These are phyloP conservation scores for Sporothrix brasiliensis DNA, from an alignment of 2,329 filamentous ascomycete genomes.

Conservation along the genomic window DNA sequence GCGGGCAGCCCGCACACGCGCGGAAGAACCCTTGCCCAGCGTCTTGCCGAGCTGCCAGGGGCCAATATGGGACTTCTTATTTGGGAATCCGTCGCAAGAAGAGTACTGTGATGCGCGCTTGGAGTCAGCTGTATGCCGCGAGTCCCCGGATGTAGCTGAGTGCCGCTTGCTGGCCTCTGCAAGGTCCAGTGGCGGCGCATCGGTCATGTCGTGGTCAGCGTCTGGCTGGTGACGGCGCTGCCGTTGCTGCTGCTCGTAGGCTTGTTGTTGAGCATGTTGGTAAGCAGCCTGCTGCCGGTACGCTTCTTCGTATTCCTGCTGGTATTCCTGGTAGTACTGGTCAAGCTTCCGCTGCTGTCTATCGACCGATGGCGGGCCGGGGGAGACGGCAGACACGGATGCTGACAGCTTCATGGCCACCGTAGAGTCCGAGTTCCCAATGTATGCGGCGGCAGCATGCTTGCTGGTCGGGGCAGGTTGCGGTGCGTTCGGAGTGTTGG, in stretches of 20 bases:
- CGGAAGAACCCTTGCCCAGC: slow-evolving; percentile 86
- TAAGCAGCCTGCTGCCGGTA: slow-evolving; percentile 24
- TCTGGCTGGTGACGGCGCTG: slow-evolving; percentile 15
- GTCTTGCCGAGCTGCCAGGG: slow-evolving; percentile 92
- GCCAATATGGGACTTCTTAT: slow-evolving; percentile 74
- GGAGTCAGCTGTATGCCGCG: slow-evolving; percentile 39
- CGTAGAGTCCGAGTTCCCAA: slow-evolving; percentile 28
- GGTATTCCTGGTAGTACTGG: slow-evolving; percentile 26
- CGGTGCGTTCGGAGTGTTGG: slow-evolving; percentile 37
- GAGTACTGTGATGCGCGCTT: slow-evolving; percentile 47
- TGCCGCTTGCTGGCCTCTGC: slow-evolving; percentile 37
- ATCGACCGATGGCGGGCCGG: not conserved
- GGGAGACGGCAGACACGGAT: slow-evolving; percentile 21
- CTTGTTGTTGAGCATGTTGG: slow-evolving; percentile 21
- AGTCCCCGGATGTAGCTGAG: slow-evolving; percentile 43
- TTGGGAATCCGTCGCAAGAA: slow-evolving; percentile 40
- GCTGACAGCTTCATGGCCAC: slow-evolving; percentile 11
- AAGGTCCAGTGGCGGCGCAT: slow-evolving; percentile 23
- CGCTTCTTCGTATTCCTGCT: slow-evolving; percentile 21
- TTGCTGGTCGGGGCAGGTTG: slow-evolving; percentile 31
- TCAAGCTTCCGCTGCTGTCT: slow-evolving; percentile 22
- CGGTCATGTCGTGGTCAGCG: slow-evolving; percentile 17
- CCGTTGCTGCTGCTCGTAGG: slow-evolving; percentile 19
- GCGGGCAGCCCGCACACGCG: slow-evolving; percentile 81
- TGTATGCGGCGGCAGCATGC: slow-evolving; percentile 20